phyloP scores from a whole-genome alignment of 805 yeast genomes.

The Wickerhamiella musiphila region DNA sequence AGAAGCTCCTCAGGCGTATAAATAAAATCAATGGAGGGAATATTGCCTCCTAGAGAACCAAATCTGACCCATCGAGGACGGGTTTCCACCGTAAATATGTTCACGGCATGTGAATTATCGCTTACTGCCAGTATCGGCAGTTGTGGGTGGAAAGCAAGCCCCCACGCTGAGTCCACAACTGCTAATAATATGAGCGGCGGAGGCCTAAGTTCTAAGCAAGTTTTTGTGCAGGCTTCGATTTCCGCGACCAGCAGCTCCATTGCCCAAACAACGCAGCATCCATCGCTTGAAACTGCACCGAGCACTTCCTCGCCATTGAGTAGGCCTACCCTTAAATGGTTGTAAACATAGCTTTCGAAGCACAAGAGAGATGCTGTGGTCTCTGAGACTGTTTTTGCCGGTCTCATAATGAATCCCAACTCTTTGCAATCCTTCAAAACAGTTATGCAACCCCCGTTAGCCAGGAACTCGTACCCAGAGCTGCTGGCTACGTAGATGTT shows the following conservation, averaged over 20 bases:
- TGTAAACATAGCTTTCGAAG: no score
- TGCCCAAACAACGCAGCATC: neutral
- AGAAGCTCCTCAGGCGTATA: neutral
- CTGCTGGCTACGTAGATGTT: no score
- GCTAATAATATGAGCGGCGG: neutral
- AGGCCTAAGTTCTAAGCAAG: neutral
- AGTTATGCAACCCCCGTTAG: no score
- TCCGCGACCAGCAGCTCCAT: neutral
- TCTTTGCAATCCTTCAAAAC: no score
- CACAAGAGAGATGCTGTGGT: no score
- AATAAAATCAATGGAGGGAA: constrained; percentile 1
- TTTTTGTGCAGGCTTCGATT: neutral
- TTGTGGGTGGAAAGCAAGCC: constrained; percentile 1
- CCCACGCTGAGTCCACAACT: neutral
- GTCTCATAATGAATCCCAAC: no score
- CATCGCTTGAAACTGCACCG: neutral
- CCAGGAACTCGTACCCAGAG: no score
- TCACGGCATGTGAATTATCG: neutral
- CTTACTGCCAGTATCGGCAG: neutral
- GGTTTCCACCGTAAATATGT: neutral
- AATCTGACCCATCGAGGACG: neutral
- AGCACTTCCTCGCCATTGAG: neutral
- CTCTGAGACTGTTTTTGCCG: no score
- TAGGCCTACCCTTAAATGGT: neutral
- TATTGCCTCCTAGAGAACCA: neutral